These are phyloP conservation scores for Didymosphaeria variabile DNA, from an alignment of 2,329 filamentous ascomycete genomes.

Conservation along the genomic window DNA sequence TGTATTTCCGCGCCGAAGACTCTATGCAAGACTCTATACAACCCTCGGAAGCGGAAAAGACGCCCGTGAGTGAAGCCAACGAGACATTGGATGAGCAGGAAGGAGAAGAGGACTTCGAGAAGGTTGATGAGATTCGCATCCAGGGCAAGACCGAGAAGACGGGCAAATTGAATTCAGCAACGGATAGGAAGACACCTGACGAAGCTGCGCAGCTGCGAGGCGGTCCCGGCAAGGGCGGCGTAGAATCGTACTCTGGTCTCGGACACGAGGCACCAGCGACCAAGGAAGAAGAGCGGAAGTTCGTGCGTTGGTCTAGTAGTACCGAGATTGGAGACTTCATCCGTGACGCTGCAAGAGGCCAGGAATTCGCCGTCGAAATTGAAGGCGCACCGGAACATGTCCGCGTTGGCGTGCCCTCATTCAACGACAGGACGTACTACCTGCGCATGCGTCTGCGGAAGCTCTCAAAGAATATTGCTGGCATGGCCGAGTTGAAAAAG, in stretches of 20 bases:
- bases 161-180: conserved; percentile 42
- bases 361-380: conserved; percentile 85
- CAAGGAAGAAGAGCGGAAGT: conserved; percentile 63
- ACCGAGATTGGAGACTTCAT: conserved; percentile 97
- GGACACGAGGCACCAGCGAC: conserved; percentile 65
- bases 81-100: conserved; percentile 35
- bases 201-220: conserved; percentile 53
- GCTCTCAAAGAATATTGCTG: conserved; percentile 72
- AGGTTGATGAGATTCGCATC: conserved; percentile 60
- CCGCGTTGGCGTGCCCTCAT: conserved; percentile 82
- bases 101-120: conserved; percentile 54
- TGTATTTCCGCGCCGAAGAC: conserved; percentile 84
- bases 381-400: conserved; percentile 75
- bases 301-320: conserved; percentile 86
- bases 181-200: conserved; percentile 38
- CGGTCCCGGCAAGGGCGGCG: conserved; percentile 64
- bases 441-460: conserved; percentile 79
- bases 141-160: conserved; percentile 59
- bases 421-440: conserved; percentile 90
- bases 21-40: conserved; percentile 67
- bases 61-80: conserved; percentile 38
- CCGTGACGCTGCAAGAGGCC: conserved; percentile 82
- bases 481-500: conserved; percentile 76
- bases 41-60: conserved; percentile 34
- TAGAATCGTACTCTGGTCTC: conserved; percentile 75